Evolutionary conservation across 2,329 filamentous ascomycete genomes (phyloP).

Genomic region (Davidsoniella australis): DNA sequence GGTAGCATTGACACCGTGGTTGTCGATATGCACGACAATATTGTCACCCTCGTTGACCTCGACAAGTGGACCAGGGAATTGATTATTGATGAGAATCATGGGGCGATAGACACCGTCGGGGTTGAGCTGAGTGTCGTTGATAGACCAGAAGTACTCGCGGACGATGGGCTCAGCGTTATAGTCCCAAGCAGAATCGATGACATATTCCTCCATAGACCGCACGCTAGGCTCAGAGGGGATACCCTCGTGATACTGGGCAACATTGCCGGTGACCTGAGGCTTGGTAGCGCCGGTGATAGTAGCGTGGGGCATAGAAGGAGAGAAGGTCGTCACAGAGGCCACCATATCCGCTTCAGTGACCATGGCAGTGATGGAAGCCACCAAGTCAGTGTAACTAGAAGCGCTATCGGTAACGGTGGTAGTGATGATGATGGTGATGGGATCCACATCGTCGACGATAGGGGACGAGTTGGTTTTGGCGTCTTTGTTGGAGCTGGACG

Average conservation of each 20-base stretch:
- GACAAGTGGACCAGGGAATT: constrained; percentile 58
- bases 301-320: too few relatives aligned
- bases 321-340: neutral
- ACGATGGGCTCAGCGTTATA: constrained; percentile 29
- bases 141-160: constrained; percentile 41
- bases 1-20: constrained; percentile 47
- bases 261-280: too few relatives aligned
- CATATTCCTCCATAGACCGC: constrained; percentile 31
- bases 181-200: constrained; percentile 40
- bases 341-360: neutral
- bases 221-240: constrained; percentile 16
- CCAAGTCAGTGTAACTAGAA: too few relatives aligned
- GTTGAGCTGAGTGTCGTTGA: constrained; percentile 38
- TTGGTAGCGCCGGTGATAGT: too few relatives aligned
- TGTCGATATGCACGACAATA: constrained; percentile 51
- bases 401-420: neutral
- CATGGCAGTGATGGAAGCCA: neutral
- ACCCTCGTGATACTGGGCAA: constrained; percentile 12
- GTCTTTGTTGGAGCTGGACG: neutral
- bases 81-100: constrained; percentile 55
- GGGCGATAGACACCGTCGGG: constrained; percentile 41
- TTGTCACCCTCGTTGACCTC: constrained; percentile 59
- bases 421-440: neutral
- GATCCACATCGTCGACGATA: too few relatives aligned
- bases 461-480: neutral